A percentile compares a stretch with the other conserved stretches of the same genome.
Evolutionary conservation across 2,329 filamentous ascomycete species (phyloP).

Genomic region (Sporothrix protearum): DNA sequence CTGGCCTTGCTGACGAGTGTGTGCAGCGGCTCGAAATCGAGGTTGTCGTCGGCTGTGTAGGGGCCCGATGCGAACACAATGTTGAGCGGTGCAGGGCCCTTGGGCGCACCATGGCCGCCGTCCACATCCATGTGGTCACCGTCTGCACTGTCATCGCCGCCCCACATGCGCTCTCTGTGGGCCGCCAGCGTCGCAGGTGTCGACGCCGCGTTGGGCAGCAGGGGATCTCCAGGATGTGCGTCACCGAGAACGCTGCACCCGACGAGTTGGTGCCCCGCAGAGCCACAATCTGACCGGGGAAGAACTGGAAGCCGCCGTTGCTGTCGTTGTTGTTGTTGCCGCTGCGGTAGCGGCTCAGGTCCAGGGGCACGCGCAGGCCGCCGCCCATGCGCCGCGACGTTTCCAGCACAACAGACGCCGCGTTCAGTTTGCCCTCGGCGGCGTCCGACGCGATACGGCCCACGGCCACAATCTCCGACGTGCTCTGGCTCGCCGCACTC

Average conservation of each 20-base stretch:
- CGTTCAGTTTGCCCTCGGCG: slow-evolving; percentile 79
- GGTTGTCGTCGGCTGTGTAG: slow-evolving; percentile 87
- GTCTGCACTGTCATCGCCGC: slow-evolving; percentile 44
- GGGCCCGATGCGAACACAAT: slow-evolving; percentile 79
- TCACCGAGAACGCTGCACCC: slow-evolving; percentile 76
- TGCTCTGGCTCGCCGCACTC: slow-evolving; percentile 79
- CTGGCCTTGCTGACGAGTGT: slow-evolving; percentile 75
- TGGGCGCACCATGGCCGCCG: not conserved
- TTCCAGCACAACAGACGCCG: slow-evolving; percentile 81
- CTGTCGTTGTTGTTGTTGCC: too few relatives aligned
- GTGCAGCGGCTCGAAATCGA: slow-evolving; percentile 83
- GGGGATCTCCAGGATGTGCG: slow-evolving; percentile 72
- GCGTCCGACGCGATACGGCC: slow-evolving; percentile 89
- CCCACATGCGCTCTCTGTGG: slow-evolving; percentile 66
- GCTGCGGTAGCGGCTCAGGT: slow-evolving; percentile 61
- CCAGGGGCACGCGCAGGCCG: slow-evolving; percentile 75
- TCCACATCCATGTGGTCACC: slow-evolving; percentile 59
- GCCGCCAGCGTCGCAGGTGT: slow-evolving; percentile 60
- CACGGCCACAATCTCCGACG: slow-evolving; percentile 81
- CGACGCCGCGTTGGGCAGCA: slow-evolving; percentile 72
- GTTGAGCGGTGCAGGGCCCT: slow-evolving; percentile 63
- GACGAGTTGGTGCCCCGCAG: slow-evolving; percentile 82
- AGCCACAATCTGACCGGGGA: slow-evolving; percentile 91
- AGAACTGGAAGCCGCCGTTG: slow-evolving; percentile 67
- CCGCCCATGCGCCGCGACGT: slow-evolving; percentile 80